These are phyloP conservation scores for Cladosporium colombiae DNA, from an alignment of 2,329 filamentous ascomycete genomes.

Conservation along the genomic window DNA sequence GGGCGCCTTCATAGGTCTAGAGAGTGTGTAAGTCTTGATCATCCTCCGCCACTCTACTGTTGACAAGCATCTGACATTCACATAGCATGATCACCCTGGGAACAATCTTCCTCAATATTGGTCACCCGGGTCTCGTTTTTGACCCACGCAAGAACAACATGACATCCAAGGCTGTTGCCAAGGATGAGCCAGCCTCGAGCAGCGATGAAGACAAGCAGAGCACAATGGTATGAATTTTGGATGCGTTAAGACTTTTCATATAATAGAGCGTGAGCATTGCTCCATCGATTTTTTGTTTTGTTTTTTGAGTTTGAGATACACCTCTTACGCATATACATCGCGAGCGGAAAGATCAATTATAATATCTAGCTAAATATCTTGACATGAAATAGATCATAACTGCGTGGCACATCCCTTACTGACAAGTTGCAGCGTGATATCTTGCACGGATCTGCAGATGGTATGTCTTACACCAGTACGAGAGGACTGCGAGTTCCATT, in stretches of 20 bases:
- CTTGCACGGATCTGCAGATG: not conserved
- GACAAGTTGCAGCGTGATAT: not conserved
- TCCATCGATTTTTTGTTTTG: not conserved
- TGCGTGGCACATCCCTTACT: not conserved
- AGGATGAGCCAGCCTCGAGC: not conserved
- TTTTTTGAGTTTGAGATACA: not conserved
- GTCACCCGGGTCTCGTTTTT: constrained; percentile 16
- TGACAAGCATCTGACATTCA: not conserved
- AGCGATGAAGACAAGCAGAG: constrained; percentile 9
- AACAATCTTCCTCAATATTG: constrained; percentile 11
- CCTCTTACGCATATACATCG: not conserved
- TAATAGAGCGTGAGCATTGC: not conserved
- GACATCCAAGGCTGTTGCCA: not conserved
- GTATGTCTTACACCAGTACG: not conserved
- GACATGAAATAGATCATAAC: not conserved
- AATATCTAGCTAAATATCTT: not conserved
- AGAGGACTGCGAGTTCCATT: not conserved
- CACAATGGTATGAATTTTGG: not conserved
- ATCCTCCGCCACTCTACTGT: not conserved
- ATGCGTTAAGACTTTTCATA: not conserved
- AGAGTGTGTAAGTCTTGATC: constrained; percentile 31
- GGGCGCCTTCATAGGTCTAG: constrained; percentile 26
- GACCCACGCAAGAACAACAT: constrained; percentile 8
- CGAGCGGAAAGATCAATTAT: not conserved
- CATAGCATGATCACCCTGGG: constrained; percentile 16